These are phyloP conservation scores for Xylaria flabelliformis DNA, from an alignment of 495 filamentous ascomycete species.

Conservation along the genomic window DNA sequence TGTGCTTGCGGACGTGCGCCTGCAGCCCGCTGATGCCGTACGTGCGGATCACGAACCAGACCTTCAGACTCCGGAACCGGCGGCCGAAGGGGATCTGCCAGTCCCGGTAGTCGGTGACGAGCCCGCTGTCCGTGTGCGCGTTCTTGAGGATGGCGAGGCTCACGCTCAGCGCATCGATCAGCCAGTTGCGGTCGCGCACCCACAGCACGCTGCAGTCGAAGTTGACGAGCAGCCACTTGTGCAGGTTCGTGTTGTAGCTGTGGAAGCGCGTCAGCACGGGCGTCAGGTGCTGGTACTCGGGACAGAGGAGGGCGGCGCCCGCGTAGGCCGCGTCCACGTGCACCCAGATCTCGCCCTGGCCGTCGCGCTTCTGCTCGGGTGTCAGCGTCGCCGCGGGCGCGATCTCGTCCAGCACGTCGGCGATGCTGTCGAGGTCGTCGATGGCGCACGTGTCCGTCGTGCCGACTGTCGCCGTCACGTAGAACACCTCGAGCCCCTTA, in stretches of 20 bases:
- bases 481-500: slow-evolving; percentile 81
- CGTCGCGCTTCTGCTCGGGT: slow-evolving; percentile 23
- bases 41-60: slow-evolving; percentile 93
- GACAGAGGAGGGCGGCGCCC: slow-evolving; percentile 79
- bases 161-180: slow-evolving; percentile 81
- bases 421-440: slow-evolving; percentile 79
- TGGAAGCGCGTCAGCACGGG: slow-evolving; percentile 71
- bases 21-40: slow-evolving; percentile 85
- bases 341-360: slow-evolving; percentile 68
- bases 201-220: slow-evolving; percentile 90
- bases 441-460: slow-evolving; percentile 88
- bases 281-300: slow-evolving; percentile 78
- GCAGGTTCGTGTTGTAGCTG: slow-evolving; percentile 94
- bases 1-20: slow-evolving; percentile 69
- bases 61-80: slow-evolving; percentile 90
- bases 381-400: slow-evolving; percentile 40
- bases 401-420: slow-evolving; percentile 65
- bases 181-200: slow-evolving; percentile 73
- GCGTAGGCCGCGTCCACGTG: slow-evolving; percentile 98
- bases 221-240: slow-evolving; percentile 96
- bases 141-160: slow-evolving; percentile 81
- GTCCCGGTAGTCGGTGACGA: slow-evolving; percentile 96
- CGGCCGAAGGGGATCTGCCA: slow-evolving; percentile 97
- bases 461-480: slow-evolving; percentile 82
- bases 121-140: slow-evolving; percentile 75